Evolutionary conservation across 768 basidiomycete genomes (phyloP), one percentile per base, ranked within the genome.

Genomic region (Tricholoma matsutake): DNA sequence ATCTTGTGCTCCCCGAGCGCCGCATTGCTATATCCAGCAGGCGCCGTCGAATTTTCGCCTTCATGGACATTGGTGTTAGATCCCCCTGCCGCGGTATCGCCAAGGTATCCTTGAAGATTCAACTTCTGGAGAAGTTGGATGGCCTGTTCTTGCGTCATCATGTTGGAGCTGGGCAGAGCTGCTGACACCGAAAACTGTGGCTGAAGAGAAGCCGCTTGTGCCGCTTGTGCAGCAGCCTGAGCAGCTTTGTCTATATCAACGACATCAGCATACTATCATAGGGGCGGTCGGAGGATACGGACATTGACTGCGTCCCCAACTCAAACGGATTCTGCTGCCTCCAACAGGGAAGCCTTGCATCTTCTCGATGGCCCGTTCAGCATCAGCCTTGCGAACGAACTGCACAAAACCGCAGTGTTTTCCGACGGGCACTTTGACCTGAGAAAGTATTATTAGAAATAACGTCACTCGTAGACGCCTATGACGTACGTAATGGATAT

Each of bases 321-420:
- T 93, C 64, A 96, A 75, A 35, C 95, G 83, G 65, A 97, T 94
- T 67, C 92, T 82, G 64, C 93, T 94, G 14, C 95, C 95, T 34
- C 92, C 94, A 64, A 97, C 88, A 4, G 94, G 93, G 71, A 95
- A 96, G 25, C 94, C 94, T 78, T 96, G 94, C 94, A 96, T 95
- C 75, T 92, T 94, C 75, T 94, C 91, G 62, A 97, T 97, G 8
- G 94, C 94, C 37, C 85, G 81, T 73, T 96, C 94, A 10, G 95
- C 95, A 73, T 97, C 95, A 9, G 85, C 86, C 74, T 96, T 94
- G 64, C 88, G 84, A 28, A 96, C 91, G 68, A 94, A 97, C 75
- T 97, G 95, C 49, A 97, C 95, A 68, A 97, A 97, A 1, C 95
- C 95, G 67, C 95, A 97, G 64, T 95, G 92, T 69, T 96, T 96